Conservation (phyloP, 371 early-diverging fungal genomes). For the Batkoa obscura region DNA sequence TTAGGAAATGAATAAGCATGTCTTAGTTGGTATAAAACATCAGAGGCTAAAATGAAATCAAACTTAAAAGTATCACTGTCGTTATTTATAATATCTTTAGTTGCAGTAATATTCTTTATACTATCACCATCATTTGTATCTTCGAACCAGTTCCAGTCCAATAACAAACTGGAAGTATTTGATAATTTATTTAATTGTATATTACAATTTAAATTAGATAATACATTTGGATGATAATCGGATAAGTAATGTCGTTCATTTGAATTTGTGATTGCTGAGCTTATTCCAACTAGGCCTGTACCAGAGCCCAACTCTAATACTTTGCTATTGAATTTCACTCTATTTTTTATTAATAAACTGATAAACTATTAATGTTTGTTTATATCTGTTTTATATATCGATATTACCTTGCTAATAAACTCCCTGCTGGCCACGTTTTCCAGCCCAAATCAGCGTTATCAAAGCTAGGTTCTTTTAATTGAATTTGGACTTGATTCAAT, state of each 20-base stretch:
- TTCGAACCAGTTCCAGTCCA: slow-evolving; percentile 5
- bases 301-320: slow-evolving; percentile 4
- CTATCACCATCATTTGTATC: neutral
- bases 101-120: neutral
- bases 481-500: too few species aligned
- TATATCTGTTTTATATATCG: neutral
- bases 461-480: neutral
- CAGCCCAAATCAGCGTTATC: slow-evolving; percentile 1
- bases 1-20: slow-evolving; percentile 1
- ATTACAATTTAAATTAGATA: neutral
- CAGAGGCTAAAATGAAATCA: neutral
- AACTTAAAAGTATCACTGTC: neutral
- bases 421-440: slow-evolving; percentile 5
- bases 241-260: neutral
- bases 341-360: neutral
- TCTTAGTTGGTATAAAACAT: slow-evolving; percentile 3
- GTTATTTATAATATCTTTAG: neutral
- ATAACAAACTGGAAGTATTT: neutral
- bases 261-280: neutral
- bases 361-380: too few species aligned
- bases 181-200: neutral
- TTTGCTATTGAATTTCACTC: neutral
- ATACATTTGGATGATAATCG: neutral
- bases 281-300: neutral
- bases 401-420: neutral